Evolutionary conservation across 2,329 filamentous ascomycete species (phyloP).

Genomic region (Cylindrodendrum hubeiense): DNA sequence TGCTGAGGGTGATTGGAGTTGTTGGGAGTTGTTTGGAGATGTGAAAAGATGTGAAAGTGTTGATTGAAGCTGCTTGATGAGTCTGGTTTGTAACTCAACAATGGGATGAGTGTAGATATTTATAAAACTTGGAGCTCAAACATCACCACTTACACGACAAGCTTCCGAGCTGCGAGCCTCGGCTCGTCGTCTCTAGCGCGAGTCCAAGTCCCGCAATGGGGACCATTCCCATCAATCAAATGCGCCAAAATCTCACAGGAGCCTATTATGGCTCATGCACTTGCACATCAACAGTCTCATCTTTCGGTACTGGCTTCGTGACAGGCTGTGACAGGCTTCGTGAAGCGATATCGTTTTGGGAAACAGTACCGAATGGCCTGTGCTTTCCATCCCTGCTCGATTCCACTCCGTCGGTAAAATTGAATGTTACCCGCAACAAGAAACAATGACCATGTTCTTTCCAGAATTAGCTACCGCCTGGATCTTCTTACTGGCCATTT

Average conservation of each 20-base stretch:
- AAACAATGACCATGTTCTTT: not conserved
- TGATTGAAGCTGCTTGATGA: not conserved
- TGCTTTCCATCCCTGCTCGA: not conserved
- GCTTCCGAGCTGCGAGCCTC: not conserved
- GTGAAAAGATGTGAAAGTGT: not conserved
- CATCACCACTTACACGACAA: not conserved
- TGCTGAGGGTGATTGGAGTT: not conserved
- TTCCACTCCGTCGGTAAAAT: not conserved
- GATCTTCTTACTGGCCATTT: not conserved
- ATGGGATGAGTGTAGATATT: not conserved
- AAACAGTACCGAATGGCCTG: not conserved
- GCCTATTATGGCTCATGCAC: not conserved
- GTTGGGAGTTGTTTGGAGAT: not conserved
- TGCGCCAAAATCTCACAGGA: not conserved
- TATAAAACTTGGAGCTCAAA: not conserved
- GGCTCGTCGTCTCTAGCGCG: not conserved
- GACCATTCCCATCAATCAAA: not conserved
- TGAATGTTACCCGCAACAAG: not conserved
- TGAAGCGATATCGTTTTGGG: conserved; percentile 3
- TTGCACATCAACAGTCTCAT: not conserved
- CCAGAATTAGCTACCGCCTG: not conserved
- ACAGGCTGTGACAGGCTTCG: not conserved
- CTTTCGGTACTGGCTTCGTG: not conserved
- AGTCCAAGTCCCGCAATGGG: not conserved
- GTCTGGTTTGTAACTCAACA: not conserved